Conservation (phyloP, 2,329 filamentous ascomycete genomes). For the Fonsecaea monophora region DNA sequence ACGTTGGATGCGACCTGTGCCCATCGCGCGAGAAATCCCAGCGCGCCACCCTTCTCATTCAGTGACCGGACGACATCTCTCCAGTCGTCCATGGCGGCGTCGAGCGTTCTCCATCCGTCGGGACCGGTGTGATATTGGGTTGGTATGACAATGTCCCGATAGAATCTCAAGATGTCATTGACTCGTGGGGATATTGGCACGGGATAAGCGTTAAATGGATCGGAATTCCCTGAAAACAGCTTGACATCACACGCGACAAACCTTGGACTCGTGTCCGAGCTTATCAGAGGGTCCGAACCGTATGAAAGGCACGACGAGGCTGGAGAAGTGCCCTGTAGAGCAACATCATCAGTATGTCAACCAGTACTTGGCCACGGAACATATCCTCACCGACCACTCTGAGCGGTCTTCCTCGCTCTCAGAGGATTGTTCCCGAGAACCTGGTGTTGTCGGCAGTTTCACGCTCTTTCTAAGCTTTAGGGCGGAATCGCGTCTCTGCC, state of each 20-base stretch:
- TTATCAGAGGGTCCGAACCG: neutral
- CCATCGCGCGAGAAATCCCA: conserved; percentile 16
- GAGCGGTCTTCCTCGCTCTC: conserved; percentile 15
- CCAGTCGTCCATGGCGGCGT: conserved; percentile 15
- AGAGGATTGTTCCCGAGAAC: conserved; percentile 1
- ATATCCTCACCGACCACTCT: conserved; percentile 5
- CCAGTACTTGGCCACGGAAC: neutral
- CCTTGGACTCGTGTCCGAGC: neutral
- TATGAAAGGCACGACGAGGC: conserved; percentile 13
- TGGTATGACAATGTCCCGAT: conserved; percentile 18
- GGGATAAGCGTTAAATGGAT: conserved; percentile 13
- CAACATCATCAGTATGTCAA: neutral
- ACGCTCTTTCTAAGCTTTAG: conserved; percentile 13
- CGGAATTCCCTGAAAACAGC: conserved; percentile 15
- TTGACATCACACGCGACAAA: neutral
- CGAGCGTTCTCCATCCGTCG: conserved; percentile 16
- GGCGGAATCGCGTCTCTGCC: conserved; percentile 10
- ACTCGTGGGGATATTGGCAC: conserved; percentile 8
- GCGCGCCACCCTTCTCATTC: conserved; percentile 12
- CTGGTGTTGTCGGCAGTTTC: neutral
- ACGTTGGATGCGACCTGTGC: conserved; percentile 13
- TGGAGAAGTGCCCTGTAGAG: conserved; percentile 6
- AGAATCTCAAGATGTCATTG: conserved; percentile 17
- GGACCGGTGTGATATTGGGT: conserved; percentile 11
- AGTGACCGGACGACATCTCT: conserved; percentile 14